Base-by-base conservation (phyloP, 2,329 filamentous ascomycete species). In the Ascochyta viciae-villosae region DNA sequence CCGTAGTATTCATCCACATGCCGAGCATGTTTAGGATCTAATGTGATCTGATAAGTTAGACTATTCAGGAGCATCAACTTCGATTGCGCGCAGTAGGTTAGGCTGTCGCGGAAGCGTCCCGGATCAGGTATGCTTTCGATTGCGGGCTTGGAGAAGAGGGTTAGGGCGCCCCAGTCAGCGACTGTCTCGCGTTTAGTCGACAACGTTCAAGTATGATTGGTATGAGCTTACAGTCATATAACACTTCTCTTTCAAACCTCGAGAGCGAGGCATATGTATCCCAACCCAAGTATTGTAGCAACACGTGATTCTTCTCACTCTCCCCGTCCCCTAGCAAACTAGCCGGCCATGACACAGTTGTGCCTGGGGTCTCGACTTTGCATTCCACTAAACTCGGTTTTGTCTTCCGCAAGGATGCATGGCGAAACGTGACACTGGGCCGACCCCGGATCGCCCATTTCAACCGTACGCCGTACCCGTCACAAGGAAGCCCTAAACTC, bases 91-190 rank as follows among this genome's bases (percentile, higher is more conserved):
- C 50, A 58, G 35, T 54, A 31, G 3, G 15, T 16, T 23, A 58
- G 24, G 34, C 27, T 54, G 12, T 58, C 55, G 5, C 24, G 24
- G 19, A 58, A 58, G 1, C 50, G 46, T 19, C 40, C 45, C n/a
- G 46, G 50, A 3, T 54, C 46, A 1, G 53, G 47, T 16, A 19
- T 10, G 22, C 29, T 56, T 26, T 56, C 47, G 29, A 27, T 38
- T 6, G 41, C 46, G 31, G 45, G 44, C 37, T 31, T 50, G 12
- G 50, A 33, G 27, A 54, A 54, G 10, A 58, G 41, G 6, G 45
- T 54, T n/a, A 52, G 12, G 13, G 50, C 55, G 22, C 55, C 50
- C 50, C 55, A 58, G 7, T 58, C 45, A 15, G 46, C 55, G n/a
- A 54, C 55, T 58, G 22, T 15, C 29, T 31, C 29, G 29, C 29